phyloP scores from a whole-genome alignment of 1,284 basidiomycete genomes.

The Malassezia sp. region DNA sequence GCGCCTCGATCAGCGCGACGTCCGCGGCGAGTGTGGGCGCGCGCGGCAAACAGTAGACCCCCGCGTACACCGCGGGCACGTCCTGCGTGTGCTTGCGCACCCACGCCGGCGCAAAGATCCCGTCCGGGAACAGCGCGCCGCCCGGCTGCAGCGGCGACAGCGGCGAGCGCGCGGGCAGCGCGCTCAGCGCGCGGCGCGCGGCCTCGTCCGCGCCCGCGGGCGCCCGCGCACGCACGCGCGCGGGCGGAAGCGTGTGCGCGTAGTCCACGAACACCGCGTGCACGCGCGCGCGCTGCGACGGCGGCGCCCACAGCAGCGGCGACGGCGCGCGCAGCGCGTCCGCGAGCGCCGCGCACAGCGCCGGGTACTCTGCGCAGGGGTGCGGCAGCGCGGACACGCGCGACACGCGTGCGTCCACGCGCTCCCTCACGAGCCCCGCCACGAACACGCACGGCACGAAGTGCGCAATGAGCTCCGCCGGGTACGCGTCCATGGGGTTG shows the following conservation, averaged over 20 bases:
- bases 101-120: conserved; percentile 92
- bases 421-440: conserved; percentile 9
- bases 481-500: conserved; percentile 19
- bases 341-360: conserved; percentile 1
- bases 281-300: background rate
- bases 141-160: conserved; percentile 75
- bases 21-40: conserved; percentile 50
- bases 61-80: conserved; percentile 79
- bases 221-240: background rate
- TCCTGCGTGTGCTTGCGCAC: conserved; percentile 84
- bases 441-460: conserved; percentile 19
- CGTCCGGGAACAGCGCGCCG: conserved; percentile 83
- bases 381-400: background rate
- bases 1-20: conserved; percentile 55
- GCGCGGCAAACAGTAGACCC: conserved; percentile 65
- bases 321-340: background rate
- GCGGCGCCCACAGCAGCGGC: conserved; percentile 1
- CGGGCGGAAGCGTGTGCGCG: conserved; percentile 1
- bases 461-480: conserved; percentile 19
- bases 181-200: conserved; percentile 18
- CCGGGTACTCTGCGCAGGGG: background rate
- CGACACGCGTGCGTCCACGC: background rate
- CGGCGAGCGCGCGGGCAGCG: conserved; percentile 58
- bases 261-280: background rate
- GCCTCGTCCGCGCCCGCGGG: conserved; percentile 3